phyloP scores from a whole-genome alignment of 164 flowering plant species.

The Umbellularia californica region DNA sequence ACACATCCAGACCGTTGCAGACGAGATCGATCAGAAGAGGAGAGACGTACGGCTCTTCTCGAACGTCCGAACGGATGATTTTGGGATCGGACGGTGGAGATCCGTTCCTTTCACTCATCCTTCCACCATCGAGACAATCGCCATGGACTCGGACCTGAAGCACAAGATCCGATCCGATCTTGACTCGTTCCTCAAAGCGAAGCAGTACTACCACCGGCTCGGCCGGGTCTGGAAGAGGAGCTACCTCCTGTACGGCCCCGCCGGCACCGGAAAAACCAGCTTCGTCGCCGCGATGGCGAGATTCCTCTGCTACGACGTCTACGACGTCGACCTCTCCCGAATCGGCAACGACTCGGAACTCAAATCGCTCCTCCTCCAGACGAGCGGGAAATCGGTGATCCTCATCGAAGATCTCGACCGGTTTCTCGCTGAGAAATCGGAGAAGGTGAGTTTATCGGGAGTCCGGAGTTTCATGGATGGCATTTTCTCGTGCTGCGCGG shows the following conservation, averaged over 20 bases:
- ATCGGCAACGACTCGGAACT: constrained; percentile 53
- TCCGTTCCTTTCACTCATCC: constrained; percentile 73
- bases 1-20: constrained; percentile 55
- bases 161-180: constrained; percentile 63
- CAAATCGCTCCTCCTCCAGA: constrained; percentile 51
- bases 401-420: constrained; percentile 72
- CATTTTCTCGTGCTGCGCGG: constrained; percentile 63
- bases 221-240: constrained; percentile 91
- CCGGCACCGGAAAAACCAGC: constrained; percentile 85
- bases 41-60: constrained; percentile 44
- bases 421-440: constrained; percentile 31
- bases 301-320: constrained; percentile 58
- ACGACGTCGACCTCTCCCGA: constrained; percentile 54
- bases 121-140: constrained; percentile 60
- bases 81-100: constrained; percentile 48
- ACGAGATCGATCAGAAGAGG: constrained; percentile 45
- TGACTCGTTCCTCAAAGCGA: constrained; percentile 62
- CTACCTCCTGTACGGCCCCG: constrained; percentile 63
- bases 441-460: constrained; percentile 46
- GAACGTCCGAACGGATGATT: constrained; percentile 23
- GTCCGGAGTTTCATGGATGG: constrained; percentile 82
- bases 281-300: constrained; percentile 80
- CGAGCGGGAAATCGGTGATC: constrained; percentile 51
- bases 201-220: constrained; percentile 62
- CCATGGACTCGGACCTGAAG: constrained; percentile 69